Evolutionary conservation across 1,139 yeast genomes (phyloP).

Genomic region (Saccharomyces hybrid): DNA sequence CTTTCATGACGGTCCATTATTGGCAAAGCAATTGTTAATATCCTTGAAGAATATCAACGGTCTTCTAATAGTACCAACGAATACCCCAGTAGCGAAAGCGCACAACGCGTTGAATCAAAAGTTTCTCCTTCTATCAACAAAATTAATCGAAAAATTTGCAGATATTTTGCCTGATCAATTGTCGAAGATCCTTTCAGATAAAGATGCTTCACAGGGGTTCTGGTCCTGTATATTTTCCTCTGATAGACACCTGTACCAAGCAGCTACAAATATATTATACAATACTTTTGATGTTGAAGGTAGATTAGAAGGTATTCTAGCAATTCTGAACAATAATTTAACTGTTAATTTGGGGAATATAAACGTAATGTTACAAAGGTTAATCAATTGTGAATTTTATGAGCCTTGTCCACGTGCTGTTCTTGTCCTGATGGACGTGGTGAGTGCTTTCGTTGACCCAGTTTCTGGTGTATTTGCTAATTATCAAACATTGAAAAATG

Average conservation of each 20-base stretch:
- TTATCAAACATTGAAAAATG: conserved; percentile 21
- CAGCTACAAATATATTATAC: conserved; percentile 66
- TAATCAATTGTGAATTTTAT: conserved; percentile 45
- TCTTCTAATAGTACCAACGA: conserved; percentile 31
- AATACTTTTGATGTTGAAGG: conserved; percentile 74
- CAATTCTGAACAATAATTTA: conserved; percentile 40
- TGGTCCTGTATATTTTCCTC: conserved; percentile 68
- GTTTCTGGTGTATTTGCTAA: conserved; percentile 45
- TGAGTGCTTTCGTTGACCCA: conserved; percentile 58
- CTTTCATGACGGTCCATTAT: conserved; percentile 34
- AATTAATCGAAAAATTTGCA: conserved; percentile 32
- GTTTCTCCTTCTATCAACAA: conserved; percentile 25
- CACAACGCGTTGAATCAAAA: conserved; percentile 26
- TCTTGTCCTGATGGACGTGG: conserved; percentile 66
- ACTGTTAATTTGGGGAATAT: conserved; percentile 43
- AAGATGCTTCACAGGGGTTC: conserved; percentile 41
- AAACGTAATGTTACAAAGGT: conserved; percentile 38
- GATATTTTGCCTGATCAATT: conserved; percentile 42
- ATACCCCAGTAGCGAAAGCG: conserved; percentile 14
- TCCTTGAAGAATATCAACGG: conserved; percentile 41
- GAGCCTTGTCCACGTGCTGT: conserved; percentile 75
- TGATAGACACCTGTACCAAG: conserved; percentile 44
- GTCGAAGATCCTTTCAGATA: conserved; percentile 35
- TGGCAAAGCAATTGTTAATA: conserved; percentile 37
- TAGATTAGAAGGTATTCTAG: conserved; percentile 61